These are phyloP conservation scores for Suillus variegatus DNA, from an alignment of 768 basidiomycete genomes.

Conservation along the genomic window DNA sequence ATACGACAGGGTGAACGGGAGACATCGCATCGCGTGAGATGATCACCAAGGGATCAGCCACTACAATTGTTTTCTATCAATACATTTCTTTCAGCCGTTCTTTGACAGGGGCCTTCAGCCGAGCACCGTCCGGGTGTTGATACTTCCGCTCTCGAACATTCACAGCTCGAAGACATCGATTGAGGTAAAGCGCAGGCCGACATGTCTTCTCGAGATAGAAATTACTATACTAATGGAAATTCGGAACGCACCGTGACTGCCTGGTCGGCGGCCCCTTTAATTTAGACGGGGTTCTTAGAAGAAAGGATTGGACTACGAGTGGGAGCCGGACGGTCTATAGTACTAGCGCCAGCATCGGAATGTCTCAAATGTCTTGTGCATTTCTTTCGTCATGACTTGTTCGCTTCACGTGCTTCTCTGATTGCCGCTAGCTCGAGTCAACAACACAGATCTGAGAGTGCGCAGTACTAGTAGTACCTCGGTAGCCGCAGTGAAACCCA, in stretches of 20 bases:
- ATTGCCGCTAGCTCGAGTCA: background rate
- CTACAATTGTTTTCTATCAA: slow-evolving; percentile 14
- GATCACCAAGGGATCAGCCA: slow-evolving; percentile 37
- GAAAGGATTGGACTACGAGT: slow-evolving; percentile 21
- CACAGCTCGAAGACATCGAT: slow-evolving; percentile 47
- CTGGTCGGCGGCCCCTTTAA: too few species aligned
- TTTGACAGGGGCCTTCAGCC: slow-evolving; percentile 37
- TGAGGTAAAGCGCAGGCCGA: slow-evolving; percentile 47
- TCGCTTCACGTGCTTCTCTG: background rate
- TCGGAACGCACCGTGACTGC: background rate
- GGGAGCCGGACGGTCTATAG: slow-evolving; percentile 37
- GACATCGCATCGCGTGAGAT: slow-evolving; percentile 56
- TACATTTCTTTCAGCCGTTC: slow-evolving; percentile 35
- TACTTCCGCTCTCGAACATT: slow-evolving; percentile 38
- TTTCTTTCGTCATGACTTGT: background rate
- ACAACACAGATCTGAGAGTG: background rate
- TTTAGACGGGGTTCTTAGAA: slow-evolving; percentile 34
- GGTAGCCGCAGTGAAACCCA: background rate
- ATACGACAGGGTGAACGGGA: slow-evolving; percentile 43
- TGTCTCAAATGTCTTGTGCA: background rate
- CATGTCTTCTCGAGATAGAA: slow-evolving; percentile 4
- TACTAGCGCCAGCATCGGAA: slow-evolving; percentile 3
- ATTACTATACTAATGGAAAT: background rate
- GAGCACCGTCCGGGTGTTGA: slow-evolving; percentile 31
- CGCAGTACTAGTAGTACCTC: background rate